A percentile compares a stretch with the other conserved stretches of the same genome.
phyloP scores from a whole-genome alignment of 495 filamentous ascomycete species.

The Podospora pseudopauciseta region DNA sequence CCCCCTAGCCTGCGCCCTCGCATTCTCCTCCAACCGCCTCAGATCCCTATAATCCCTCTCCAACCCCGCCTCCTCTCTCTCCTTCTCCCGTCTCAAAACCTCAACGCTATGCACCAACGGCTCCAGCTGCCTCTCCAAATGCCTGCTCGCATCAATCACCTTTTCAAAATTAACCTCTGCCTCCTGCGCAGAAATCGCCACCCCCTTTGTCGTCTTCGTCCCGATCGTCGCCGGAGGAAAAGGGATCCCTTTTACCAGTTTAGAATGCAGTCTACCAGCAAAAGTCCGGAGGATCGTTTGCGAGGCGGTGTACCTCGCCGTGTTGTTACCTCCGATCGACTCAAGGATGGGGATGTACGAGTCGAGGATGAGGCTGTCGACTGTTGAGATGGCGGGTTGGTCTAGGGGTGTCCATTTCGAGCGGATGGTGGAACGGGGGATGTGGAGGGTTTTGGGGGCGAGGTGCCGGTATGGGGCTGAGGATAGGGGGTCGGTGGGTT shows the following conservation, averaged over 20 bases:
- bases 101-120: slow-evolving; percentile 44
- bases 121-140: slow-evolving; percentile 39
- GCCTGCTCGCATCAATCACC: slow-evolving; percentile 35
- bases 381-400: slow-evolving; percentile 33
- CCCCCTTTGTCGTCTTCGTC: not conserved
- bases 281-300: slow-evolving; percentile 34
- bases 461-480: slow-evolving; percentile 37
- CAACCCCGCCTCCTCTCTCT: slow-evolving; percentile 37
- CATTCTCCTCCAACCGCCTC: slow-evolving; percentile 36
- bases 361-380: slow-evolving; percentile 38
- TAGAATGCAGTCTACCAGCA: slow-evolving; percentile 33
- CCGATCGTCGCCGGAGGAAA: slow-evolving; percentile 37
- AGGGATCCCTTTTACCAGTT: slow-evolving; percentile 39
- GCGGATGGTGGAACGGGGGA: slow-evolving; percentile 41
- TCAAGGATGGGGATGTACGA: slow-evolving; percentile 40
- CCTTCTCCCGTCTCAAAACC: slow-evolving; percentile 40
- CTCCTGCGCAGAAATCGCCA: slow-evolving; percentile 23
- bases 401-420: slow-evolving; percentile 46
- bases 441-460: slow-evolving; percentile 36
- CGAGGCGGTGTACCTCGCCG: slow-evolving; percentile 36
- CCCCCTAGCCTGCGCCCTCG: slow-evolving; percentile 35
- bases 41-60: slow-evolving; percentile 40
- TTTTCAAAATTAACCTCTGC: slow-evolving; percentile 46
- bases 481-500: not conserved
- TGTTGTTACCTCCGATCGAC: slow-evolving; percentile 33